Conservation (phyloP, 768 basidiomycete species). For the Strobilomyces confusus region DNA sequence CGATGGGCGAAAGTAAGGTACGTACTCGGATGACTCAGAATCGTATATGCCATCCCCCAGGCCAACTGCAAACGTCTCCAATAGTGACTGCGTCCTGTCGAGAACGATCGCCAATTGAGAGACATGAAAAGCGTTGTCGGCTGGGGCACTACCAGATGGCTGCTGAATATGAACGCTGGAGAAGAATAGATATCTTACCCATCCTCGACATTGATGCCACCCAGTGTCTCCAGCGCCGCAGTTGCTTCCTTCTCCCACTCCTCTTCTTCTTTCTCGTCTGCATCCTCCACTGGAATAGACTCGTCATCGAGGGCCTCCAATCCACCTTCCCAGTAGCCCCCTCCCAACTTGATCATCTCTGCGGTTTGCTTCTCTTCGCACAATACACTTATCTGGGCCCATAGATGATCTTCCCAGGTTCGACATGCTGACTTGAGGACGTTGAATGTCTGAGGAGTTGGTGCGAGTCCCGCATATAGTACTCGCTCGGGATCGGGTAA, state of each 20-base stretch:
- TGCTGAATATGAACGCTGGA: slow-evolving; percentile 2
- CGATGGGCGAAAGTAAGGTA: slow-evolving; percentile 8
- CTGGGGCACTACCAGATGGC: slow-evolving; percentile 41
- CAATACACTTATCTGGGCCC: slow-evolving; percentile 81
- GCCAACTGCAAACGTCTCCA: slow-evolving; percentile 64
- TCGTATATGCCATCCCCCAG: slow-evolving; percentile 50
- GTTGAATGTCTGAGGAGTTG: slow-evolving; percentile 59
- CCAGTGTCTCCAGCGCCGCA: slow-evolving; percentile 52
- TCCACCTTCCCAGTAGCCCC: slow-evolving; percentile 80
- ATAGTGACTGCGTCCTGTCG: slow-evolving; percentile 58
- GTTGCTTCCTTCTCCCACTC: slow-evolving; percentile 67
- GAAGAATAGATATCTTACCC: slow-evolving; percentile 43
- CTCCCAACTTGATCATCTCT: slow-evolving; percentile 59
- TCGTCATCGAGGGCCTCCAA: slow-evolving; percentile 42
- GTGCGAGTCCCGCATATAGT: slow-evolving; percentile 82
- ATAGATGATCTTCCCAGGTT: slow-evolving; percentile 94
- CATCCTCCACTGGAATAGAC: slow-evolving; percentile 20
- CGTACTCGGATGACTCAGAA: slow-evolving; percentile 53
- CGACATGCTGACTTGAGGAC: slow-evolving; percentile 71
- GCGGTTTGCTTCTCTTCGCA: slow-evolving; percentile 77
- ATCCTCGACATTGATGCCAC: slow-evolving; percentile 55
- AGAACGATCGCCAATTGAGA: slow-evolving; percentile 80
- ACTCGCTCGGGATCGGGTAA: slow-evolving; percentile 75
- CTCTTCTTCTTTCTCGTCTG: slow-evolving; percentile 41
- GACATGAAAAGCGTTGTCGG: slow-evolving; percentile 75